Percentiles rank a stretch among this genome's conserved stretches.
Conservation (phyloP, 2,329 filamentous ascomycete genomes). For the Teratosphaeria pseudoeucalypti region DNA sequence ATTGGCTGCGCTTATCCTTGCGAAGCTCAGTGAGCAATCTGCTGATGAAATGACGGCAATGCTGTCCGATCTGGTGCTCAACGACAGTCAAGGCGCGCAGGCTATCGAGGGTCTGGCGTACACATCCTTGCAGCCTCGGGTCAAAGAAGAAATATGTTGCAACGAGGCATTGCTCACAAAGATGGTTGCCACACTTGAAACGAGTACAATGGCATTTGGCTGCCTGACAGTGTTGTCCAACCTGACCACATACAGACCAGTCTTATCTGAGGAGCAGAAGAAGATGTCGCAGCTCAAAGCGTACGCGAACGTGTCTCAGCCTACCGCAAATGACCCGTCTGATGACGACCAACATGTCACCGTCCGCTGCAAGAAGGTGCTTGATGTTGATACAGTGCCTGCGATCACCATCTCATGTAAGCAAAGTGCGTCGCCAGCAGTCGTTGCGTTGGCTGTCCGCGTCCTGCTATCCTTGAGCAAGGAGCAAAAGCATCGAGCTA, state of each 20-base stretch:
- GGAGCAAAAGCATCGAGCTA: constrained; percentile 61
- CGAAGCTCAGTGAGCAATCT: constrained; percentile 33
- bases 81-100: constrained; percentile 42
- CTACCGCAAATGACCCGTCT: constrained; percentile 50
- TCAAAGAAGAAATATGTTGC: constrained; percentile 70
- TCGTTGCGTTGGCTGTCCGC: constrained; percentile 60
- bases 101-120: constrained; percentile 88
- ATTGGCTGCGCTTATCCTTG: constrained; percentile 45
- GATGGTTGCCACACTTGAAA: constrained; percentile 55
- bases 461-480: constrained; percentile 71
- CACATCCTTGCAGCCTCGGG: constrained; percentile 70
- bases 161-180: constrained; percentile 59
- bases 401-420: constrained; percentile 53
- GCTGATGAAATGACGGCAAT: constrained; percentile 19
- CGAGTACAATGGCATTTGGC: constrained; percentile 53
- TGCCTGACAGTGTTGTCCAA: constrained; percentile 78
- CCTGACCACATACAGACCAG: constrained; percentile 68
- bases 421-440: constrained; percentile 46
- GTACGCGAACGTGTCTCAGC: constrained; percentile 76
- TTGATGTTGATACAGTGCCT: constrained; percentile 68
- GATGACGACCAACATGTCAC: constrained; percentile 68
- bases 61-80: constrained; percentile 20
- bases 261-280: constrained; percentile 79
- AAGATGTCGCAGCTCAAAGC: constrained; percentile 86
- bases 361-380: constrained; percentile 64